A percentile compares a stretch with the other conserved stretches of the same genome.
Conservation (phyloP, 306 rosid genomes). For the Arachis hypogaea region DNA sequence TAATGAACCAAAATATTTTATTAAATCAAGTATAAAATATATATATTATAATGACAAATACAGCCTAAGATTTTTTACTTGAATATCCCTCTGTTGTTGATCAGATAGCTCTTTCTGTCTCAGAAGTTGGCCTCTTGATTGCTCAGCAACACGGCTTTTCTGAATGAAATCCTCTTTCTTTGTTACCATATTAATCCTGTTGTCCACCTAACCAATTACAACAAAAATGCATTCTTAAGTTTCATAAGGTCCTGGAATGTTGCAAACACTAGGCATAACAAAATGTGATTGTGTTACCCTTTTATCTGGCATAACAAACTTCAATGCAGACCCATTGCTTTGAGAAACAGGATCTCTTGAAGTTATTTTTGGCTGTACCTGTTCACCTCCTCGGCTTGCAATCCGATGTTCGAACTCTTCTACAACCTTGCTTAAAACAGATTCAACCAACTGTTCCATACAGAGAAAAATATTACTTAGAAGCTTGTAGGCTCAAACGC, state of each 20-base stretch:
- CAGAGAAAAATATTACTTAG: slow-evolving; percentile 42
- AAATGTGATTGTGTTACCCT: slow-evolving; percentile 49
- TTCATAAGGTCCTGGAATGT: slow-evolving; percentile 31
- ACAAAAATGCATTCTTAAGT: slow-evolving; percentile 19
- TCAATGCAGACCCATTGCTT: slow-evolving; percentile 49
- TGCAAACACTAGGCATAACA: slow-evolving; percentile 6
- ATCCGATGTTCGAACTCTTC: slow-evolving; percentile 85
- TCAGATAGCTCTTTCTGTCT: slow-evolving; percentile 69
- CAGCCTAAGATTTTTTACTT: slow-evolving; percentile 48
- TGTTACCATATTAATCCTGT: slow-evolving; percentile 39
- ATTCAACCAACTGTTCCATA: slow-evolving; percentile 83
- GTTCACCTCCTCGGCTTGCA: slow-evolving; percentile 64
- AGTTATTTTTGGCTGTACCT: slow-evolving; percentile 65
- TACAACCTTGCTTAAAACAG: slow-evolving; percentile 80
- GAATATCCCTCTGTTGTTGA: slow-evolving; percentile 79
- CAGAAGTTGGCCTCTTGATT: slow-evolving; percentile 54
- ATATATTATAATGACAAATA: neutral
- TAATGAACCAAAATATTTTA: slow-evolving; percentile 27
- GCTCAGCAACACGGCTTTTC: slow-evolving; percentile 49
- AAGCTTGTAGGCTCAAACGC: slow-evolving; percentile 16
- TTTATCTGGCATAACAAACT: slow-evolving; percentile 49
- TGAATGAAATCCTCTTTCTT: slow-evolving; percentile 48
- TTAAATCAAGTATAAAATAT: neutral
- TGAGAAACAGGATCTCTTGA: slow-evolving; percentile 51
- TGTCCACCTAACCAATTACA: slow-evolving; percentile 48